phyloP scores from a whole-genome alignment of 495 filamentous ascomycete species.

The Penicillium lividum region DNA sequence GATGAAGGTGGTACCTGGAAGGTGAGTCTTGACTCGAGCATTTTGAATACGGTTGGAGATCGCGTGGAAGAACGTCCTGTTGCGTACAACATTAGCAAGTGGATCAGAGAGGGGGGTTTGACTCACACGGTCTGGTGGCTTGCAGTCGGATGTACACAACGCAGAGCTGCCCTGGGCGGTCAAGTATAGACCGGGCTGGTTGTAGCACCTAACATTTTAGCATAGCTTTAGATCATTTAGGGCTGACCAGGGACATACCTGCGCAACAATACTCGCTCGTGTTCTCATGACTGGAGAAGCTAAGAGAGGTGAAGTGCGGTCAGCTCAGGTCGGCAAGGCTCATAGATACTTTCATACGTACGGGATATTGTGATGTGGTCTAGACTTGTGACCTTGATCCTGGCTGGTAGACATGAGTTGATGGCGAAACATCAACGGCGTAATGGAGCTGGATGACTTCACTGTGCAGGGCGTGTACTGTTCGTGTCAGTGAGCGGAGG shows the following conservation, averaged over 20 bases:
- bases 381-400: background rate
- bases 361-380: slow-evolving; percentile 4
- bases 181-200: background rate
- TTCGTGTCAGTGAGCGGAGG: background rate
- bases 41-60: background rate
- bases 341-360: background rate
- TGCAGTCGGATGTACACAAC: background rate
- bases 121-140: background rate
- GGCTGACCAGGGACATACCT: slow-evolving; percentile 1
- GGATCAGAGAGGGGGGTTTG: slow-evolving; percentile 1
- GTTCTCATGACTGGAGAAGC: background rate
- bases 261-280: background rate
- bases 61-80: background rate
- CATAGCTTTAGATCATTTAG: too few relatives aligned
- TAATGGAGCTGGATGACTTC: background rate
- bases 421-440: background rate
- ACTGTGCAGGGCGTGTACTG: background rate
- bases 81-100: background rate
- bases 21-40: background rate
- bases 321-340: background rate
- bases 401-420: slow-evolving; percentile 1
- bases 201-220: too few relatives aligned
- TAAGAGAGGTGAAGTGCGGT: background rate
- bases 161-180: background rate
- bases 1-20: background rate